These are phyloP conservation scores for Paraurostyla sp. DNA, from an alignment of 73 alveolate species.

Conservation along the genomic window DNA sequence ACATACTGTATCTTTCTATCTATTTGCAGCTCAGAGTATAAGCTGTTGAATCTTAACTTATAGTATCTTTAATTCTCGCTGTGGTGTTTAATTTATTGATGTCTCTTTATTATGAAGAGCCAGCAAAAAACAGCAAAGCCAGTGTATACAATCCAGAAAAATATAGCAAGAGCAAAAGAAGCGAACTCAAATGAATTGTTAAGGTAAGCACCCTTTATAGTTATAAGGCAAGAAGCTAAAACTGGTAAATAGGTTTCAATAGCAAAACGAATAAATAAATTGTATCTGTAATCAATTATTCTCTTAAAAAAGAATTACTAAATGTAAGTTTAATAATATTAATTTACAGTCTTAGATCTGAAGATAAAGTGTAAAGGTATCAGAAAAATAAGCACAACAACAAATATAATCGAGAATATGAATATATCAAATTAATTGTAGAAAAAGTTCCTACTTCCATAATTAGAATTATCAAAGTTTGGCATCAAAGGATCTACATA, in stretches of 20 bases:
- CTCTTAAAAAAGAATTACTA: neutral
- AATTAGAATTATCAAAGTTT: slow-evolving; percentile 16
- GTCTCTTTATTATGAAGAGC: neutral
- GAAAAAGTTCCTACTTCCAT: slow-evolving; percentile 25
- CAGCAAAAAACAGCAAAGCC: neutral
- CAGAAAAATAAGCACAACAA: neutral
- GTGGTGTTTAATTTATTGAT: neutral
- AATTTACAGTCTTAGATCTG: slow-evolving; percentile 11
- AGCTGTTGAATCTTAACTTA: neutral
- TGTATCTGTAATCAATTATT: neutral
- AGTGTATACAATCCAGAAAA: slow-evolving; percentile 18
- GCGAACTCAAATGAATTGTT: neutral
- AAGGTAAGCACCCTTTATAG: slow-evolving; percentile 5
- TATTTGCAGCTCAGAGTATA: neutral
- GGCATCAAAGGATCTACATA: slow-evolving; percentile 1
- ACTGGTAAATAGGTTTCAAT: slow-evolving; percentile 30
- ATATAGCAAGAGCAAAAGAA: neutral
- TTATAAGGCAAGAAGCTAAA: neutral
- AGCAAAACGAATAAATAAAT: slow-evolving; percentile 22
- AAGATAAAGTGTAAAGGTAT: neutral
- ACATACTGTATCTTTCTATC: neutral
- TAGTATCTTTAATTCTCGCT: neutral
- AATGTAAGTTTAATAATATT: neutral
- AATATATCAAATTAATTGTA: neutral
- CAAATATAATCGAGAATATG: neutral